These are phyloP conservation scores for Alternaria arbusti DNA, from an alignment of 2,329 filamentous ascomycete genomes.

Conservation along the genomic window DNA sequence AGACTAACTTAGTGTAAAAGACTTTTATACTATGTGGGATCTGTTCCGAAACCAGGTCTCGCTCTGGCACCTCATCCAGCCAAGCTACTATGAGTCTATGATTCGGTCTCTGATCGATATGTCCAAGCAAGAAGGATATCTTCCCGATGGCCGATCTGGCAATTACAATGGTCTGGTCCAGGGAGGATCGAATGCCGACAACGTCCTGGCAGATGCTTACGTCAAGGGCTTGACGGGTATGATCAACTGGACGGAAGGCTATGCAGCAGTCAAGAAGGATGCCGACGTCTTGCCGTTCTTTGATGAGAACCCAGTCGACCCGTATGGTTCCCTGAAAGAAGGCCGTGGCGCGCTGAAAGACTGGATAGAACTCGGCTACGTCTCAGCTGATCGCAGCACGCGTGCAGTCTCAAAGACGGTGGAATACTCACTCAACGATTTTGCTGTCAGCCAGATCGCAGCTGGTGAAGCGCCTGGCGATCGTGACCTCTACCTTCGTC, in stretches of 20 bases:
- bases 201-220: constrained; percentile 69
- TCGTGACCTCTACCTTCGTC: constrained; percentile 46
- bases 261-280: constrained; percentile 74
- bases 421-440: constrained; percentile 54
- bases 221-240: constrained; percentile 66
- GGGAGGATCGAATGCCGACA: constrained; percentile 46
- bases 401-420: constrained; percentile 51
- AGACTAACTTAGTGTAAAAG: background rate
- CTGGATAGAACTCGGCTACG: constrained; percentile 52
- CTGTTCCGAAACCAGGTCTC: constrained; percentile 63
- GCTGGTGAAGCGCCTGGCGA: constrained; percentile 50
- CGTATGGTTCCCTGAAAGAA: constrained; percentile 49
- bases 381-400: constrained; percentile 48
- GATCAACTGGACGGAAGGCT: constrained; percentile 75
- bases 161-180: constrained; percentile 63
- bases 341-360: constrained; percentile 52
- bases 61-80: constrained; percentile 67
- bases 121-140: constrained; percentile 65
- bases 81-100: constrained; percentile 68
- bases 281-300: constrained; percentile 62
- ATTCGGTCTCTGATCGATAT: constrained; percentile 73
- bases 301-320: constrained; percentile 44
- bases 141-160: constrained; percentile 70
- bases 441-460: constrained; percentile 51
- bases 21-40: constrained; percentile 64